Conservation (phyloP, 257 asterid species). For the Nicotiana knightiana region DNA sequence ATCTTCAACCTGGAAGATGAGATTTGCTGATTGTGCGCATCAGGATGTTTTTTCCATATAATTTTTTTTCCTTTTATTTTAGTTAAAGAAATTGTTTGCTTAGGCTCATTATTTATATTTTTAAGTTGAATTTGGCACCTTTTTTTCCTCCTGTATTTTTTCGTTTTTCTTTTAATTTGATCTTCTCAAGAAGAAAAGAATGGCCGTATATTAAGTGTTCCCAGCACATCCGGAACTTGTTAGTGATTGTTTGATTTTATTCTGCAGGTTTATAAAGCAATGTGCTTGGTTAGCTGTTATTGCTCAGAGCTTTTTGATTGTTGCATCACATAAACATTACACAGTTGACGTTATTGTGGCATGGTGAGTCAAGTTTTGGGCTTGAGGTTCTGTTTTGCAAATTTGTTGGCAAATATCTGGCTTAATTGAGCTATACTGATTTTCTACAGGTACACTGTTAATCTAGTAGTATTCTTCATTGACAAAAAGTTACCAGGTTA, state of each 20-base stretch:
- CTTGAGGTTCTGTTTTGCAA: neutral
- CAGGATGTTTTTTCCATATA: neutral
- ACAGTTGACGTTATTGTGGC: constrained; percentile 94
- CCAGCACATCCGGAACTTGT: neutral
- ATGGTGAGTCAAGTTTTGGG: constrained; percentile 44
- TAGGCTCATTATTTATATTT: neutral
- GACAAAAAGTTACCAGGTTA: constrained; percentile 44
- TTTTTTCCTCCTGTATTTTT: neutral
- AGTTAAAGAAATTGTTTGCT: neutral
- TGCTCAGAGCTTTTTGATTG: constrained; percentile 80
- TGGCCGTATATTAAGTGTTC: neutral
- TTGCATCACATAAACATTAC: constrained; percentile 95
- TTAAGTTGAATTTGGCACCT: neutral
- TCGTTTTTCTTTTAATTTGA: neutral
- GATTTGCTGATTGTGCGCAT: neutral
- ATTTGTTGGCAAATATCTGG: neutral
- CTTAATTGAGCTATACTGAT: neutral
- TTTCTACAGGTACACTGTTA: constrained; percentile 82
- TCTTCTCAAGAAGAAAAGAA: neutral
- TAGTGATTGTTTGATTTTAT: neutral
- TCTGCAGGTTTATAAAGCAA: constrained; percentile 71
- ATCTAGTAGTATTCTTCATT: constrained; percentile 84
- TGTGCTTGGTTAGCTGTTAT: constrained; percentile 71
- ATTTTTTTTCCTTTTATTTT: neutral
- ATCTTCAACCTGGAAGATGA: neutral